Conservation (phyloP, 345 rosid genomes). For the Erodium maritimum region DNA sequence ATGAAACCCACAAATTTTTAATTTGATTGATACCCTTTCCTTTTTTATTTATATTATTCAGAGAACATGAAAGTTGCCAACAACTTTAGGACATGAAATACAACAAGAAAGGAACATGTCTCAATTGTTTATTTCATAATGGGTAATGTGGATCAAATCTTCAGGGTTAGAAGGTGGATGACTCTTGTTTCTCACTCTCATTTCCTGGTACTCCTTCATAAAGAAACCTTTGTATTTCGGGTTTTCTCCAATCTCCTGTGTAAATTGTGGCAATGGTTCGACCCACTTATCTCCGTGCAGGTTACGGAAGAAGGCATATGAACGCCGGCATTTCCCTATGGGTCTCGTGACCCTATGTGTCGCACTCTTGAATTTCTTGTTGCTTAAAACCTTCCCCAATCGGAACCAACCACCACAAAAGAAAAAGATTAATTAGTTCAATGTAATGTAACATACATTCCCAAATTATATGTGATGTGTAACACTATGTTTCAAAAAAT, state of each 20-base stretch:
- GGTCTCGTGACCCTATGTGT: slow-evolving; percentile 42
- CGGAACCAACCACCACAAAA: too few species aligned
- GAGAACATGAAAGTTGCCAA: too few species aligned
- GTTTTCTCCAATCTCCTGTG: slow-evolving; percentile 28
- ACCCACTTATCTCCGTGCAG: slow-evolving; percentile 43
- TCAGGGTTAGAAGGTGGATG: slow-evolving; percentile 37
- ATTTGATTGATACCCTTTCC: too few species aligned
- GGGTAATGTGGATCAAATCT: slow-evolving; percentile 36
- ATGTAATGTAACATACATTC: too few species aligned
- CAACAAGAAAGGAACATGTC: too few species aligned
- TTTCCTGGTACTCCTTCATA: slow-evolving; percentile 26
- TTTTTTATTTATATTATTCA: too few species aligned
- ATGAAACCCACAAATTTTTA: too few species aligned
- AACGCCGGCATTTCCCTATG: slow-evolving; percentile 20
- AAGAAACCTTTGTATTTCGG: slow-evolving; percentile 31
- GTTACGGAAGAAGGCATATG: slow-evolving; percentile 42
- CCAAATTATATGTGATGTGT: too few species aligned
- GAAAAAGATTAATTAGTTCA: too few species aligned
- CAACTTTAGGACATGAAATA: too few species aligned
- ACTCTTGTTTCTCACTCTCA: slow-evolving; percentile 34
- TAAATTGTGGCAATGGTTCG: slow-evolving; percentile 37
- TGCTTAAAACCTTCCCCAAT: slow-evolving; percentile 32
- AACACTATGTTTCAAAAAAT: too few species aligned
- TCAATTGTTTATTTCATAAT: slow-evolving; percentile 17
- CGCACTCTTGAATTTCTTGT: slow-evolving; percentile 43